These are phyloP conservation scores for Fraxinus cuspidata DNA, from an alignment of 257 asterid genomes.

Conservation along the genomic window DNA sequence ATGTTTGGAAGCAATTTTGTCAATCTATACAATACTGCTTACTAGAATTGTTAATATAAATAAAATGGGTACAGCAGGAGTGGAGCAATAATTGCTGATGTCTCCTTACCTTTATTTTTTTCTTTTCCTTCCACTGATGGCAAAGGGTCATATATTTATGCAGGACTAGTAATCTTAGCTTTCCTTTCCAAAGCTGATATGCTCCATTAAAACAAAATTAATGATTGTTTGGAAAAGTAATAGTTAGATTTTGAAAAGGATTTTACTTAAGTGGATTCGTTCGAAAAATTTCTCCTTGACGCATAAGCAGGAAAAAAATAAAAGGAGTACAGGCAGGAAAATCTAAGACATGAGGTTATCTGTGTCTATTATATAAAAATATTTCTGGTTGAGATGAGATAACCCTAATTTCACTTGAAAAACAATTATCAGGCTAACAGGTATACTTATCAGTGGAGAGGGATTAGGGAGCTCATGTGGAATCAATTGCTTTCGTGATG, in stretches of 20 bases:
- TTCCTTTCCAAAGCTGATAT: background rate
- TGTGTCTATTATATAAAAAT: background rate
- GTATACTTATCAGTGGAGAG: background rate
- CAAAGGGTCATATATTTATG: background rate
- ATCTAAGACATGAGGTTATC: background rate
- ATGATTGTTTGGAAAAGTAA: background rate
- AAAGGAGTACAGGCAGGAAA: background rate
- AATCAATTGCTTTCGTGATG: background rate
- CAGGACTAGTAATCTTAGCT: background rate
- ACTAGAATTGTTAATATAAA: background rate
- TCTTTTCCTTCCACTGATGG: background rate
- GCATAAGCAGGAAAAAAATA: background rate
- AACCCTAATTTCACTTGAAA: background rate
- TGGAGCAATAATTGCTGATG: background rate
- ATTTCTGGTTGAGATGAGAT: background rate
- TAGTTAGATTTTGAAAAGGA: background rate
- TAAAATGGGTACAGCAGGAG: constrained; percentile 9
- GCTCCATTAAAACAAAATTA: background rate
- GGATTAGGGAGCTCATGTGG: background rate
- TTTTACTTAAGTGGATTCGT: background rate
- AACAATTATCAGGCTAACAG: background rate
- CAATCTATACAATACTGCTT: constrained; percentile 5
- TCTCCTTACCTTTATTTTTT: background rate
- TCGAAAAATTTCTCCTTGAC: background rate
- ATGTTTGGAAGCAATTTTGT: background rate